Percentiles rank a stretch among this genome's conserved stretches.
Evolutionary conservation across 2,329 filamentous ascomycete species (phyloP).

Genomic region (Curvularia sp.): DNA sequence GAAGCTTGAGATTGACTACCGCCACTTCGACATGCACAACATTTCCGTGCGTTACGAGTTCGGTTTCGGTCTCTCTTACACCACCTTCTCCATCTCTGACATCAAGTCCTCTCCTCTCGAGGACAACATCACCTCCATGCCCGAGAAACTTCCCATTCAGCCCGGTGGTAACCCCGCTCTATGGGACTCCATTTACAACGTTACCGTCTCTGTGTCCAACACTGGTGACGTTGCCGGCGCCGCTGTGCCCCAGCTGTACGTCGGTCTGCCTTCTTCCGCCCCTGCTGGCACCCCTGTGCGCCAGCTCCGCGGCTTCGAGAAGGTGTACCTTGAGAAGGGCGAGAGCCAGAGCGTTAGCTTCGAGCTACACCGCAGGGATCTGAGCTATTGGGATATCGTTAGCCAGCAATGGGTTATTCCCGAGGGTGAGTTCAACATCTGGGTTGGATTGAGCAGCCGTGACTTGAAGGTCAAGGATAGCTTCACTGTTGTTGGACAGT

Average conservation of each 20-base stretch:
- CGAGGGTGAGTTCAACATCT: constrained; percentile 51
- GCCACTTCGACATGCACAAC: constrained; percentile 71
- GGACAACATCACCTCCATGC: constrained; percentile 67
- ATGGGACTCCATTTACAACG: constrained; percentile 72
- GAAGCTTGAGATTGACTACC: constrained; percentile 78
- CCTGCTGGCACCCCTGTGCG: constrained; percentile 63
- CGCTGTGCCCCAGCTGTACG: constrained; percentile 65
- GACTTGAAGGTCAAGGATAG: constrained; percentile 33
- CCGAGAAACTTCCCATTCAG: constrained; percentile 54
- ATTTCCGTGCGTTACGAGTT: constrained; percentile 79
- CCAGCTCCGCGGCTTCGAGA: constrained; percentile 60
- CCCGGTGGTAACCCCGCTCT: constrained; percentile 58
- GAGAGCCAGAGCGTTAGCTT: constrained; percentile 70
- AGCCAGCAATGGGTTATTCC: constrained; percentile 77
- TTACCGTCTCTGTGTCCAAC: constrained; percentile 73
- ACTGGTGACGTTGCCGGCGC: constrained; percentile 64
- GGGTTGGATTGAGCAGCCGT: constrained; percentile 39
- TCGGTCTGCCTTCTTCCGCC: constrained; percentile 61
- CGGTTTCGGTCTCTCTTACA: constrained; percentile 78
- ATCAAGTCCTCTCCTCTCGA: constrained; percentile 62
- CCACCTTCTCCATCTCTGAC: constrained; percentile 75
- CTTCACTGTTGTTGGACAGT: constrained; percentile 28
- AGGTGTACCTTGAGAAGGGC: constrained; percentile 62
- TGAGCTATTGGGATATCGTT: constrained; percentile 83
- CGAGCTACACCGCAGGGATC: constrained; percentile 75